A percentile compares a stretch with the other conserved stretches of the same genome.
phyloP scores from a whole-genome alignment of 2,329 filamentous ascomycete species.

The Calonectria fujianensis region DNA sequence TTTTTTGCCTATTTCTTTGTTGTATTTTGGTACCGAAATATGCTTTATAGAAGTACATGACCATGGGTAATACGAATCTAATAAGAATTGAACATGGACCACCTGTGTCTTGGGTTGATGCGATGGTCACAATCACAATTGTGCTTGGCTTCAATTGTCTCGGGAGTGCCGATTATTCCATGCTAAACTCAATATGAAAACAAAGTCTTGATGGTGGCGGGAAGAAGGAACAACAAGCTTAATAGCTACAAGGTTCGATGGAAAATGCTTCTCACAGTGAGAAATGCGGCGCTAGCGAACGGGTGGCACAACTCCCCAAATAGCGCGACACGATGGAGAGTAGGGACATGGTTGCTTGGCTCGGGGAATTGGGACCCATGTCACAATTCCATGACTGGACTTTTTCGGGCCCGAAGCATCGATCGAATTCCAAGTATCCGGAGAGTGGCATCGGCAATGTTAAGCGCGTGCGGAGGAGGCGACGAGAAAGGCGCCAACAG shows the following conservation, averaged over 20 bases:
- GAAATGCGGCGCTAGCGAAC: constrained; percentile 7
- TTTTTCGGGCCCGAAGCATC: constrained; percentile 19
- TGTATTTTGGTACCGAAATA: not conserved
- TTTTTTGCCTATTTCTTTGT: not conserved
- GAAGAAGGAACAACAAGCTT: not conserved
- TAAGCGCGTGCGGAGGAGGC: not conserved
- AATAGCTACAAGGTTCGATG: not conserved
- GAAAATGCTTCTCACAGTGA: constrained; percentile 2
- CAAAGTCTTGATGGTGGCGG: constrained; percentile 1
- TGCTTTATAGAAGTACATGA: not conserved
- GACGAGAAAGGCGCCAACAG: not conserved
- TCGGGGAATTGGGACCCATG: not conserved
- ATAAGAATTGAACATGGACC: not conserved
- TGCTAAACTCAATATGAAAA: not conserved
- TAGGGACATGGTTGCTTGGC: not conserved
- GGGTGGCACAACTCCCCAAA: not conserved
- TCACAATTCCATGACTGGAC: constrained; percentile 8
- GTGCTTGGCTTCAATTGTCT: not conserved
- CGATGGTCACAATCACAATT: not conserved
- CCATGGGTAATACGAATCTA: not conserved
- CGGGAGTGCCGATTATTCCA: not conserved
- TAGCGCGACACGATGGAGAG: not conserved
- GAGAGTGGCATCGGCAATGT: too few species aligned
- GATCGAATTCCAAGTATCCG: constrained; percentile 20
- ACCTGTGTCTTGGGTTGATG: not conserved